A percentile compares a stretch with the other conserved stretches of the same genome.
Evolutionary conservation across 192 early-diverging fungal species (phyloP).

Genomic region (Entomortierella parvispora): DNA sequence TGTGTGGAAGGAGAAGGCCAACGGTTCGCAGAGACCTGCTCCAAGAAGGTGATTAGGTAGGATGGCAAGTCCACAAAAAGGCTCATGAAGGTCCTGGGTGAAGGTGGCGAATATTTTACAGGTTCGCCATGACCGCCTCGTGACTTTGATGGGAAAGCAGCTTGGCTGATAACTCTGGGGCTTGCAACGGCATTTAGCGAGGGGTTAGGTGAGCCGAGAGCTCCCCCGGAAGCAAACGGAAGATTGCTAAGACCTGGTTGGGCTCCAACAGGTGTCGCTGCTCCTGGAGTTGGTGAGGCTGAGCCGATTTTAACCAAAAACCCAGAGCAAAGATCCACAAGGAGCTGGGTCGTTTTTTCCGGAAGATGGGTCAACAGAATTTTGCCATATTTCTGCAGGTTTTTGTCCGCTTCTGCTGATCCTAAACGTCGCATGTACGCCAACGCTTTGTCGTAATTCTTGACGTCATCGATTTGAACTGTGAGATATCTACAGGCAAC

Average conservation of each 20-base stretch:
- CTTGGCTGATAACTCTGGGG: conserved; percentile 5
- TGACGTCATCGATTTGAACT: conserved; percentile 91
- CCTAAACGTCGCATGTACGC: conserved; percentile 75
- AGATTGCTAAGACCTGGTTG: conserved; percentile 38
- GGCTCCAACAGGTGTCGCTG: conserved; percentile 2
- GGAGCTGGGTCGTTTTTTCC: conserved; percentile 62
- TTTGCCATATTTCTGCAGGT: conserved; percentile 69
- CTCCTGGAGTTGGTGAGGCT: conserved; percentile 24
- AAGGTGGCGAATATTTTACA: conserved; percentile 57
- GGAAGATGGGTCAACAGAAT: conserved; percentile 64
- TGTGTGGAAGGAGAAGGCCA: conserved; percentile 59
- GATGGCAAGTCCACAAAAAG: conserved; percentile 88
- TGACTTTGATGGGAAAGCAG: conserved; percentile 18
- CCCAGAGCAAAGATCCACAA: conserved; percentile 66
- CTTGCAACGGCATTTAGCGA: conserved; percentile 13
- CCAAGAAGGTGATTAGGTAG: conserved; percentile 85
- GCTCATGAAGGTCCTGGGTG: conserved; percentile 82
- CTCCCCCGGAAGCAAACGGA: conserved; percentile 47
- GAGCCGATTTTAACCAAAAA: conserved; percentile 17
- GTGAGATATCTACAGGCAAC: conserved; percentile 74
- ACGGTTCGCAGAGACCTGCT: conserved; percentile 81
- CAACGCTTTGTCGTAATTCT: conserved; percentile 79
- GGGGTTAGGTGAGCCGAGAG: conserved; percentile 7
- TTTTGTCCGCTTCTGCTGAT: conserved; percentile 61
- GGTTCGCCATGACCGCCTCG: conserved; percentile 12